Evolutionary conservation across 257 asterid genomes (phyloP), one percentile per base, ranked within the genome.

Genomic region (Schizonepeta tenuifolia): DNA sequence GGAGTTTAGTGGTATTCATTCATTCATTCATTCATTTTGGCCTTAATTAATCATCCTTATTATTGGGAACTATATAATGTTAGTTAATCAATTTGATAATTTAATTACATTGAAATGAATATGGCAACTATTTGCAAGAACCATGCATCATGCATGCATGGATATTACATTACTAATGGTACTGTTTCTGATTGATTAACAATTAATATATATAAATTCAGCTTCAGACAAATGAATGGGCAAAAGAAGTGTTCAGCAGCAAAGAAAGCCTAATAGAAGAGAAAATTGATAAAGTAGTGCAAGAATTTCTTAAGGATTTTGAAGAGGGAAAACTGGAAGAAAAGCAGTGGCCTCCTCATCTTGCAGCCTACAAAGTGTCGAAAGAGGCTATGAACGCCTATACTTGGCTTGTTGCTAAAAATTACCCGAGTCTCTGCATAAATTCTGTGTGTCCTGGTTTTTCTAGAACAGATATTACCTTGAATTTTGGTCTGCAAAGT

Each of bases 191-290:
- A 31, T 31, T 31, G 36, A 31, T 31, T 28, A 28, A 28, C 33
- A 28, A 28, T 3, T 28, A 26, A 26, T 26, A 0, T 21, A 22
- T 13, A 11, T 22, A 33, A 8, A 38, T 77, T 1, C 80, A 85
- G 90, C 13, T 60, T 7, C 9, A 83, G 56, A 20, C 67, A 40
- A 79, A 81, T 38, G 78, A 79, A 60, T 78, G 88, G 93, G 89
- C 82, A 7, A 79, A 55, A 80, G 61, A 70, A 24, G 7, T 80
- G 26, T 18, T 87, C 1, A 69, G 62, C 79, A 28, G 33, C 33
- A 2, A 28, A 28, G 5, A 28, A 1, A 3, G 33, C 5, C 33
- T 81, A 4, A 74, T 81, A 13, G 85, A 81, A 65, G 83, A 77
- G 15, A 77, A 1, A 58, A 70, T 83, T n/a, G 83, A 83, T 44